phyloP scores from a whole-genome alignment of 768 basidiomycete species.

The Boletus pseudo-olivaceus region DNA sequence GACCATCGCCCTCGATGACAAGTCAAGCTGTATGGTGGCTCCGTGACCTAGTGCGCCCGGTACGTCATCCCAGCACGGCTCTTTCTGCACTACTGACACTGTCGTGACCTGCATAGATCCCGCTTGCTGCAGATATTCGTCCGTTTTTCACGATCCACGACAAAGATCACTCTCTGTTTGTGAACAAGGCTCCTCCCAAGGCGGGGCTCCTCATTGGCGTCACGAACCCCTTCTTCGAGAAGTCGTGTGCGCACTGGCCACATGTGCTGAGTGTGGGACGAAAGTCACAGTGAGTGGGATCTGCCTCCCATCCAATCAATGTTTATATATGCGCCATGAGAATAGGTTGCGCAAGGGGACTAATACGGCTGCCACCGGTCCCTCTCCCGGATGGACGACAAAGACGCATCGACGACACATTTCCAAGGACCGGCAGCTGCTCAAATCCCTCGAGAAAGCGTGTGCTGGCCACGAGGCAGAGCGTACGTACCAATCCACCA shows the following conservation, averaged over 20 bases:
- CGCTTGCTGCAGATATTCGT: constrained; percentile 78
- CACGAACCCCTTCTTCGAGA: constrained; percentile 85
- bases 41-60: constrained; percentile 80
- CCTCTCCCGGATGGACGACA: constrained; percentile 71
- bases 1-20: constrained; percentile 71
- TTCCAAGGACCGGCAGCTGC: constrained; percentile 73
- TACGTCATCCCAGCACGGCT: constrained; percentile 31
- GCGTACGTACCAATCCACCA: constrained; percentile 39
- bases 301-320: neutral
- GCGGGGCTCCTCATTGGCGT: constrained; percentile 76
- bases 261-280: constrained; percentile 72
- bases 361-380: constrained; percentile 37
- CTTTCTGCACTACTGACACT: neutral
- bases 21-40: constrained; percentile 94
- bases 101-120: constrained; percentile 51
- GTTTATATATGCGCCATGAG: neutral
- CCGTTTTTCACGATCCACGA: constrained; percentile 98
- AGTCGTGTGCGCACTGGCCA: constrained; percentile 80
- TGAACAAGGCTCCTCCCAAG: constrained; percentile 80
- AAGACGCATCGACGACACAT: constrained; percentile 79
- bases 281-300: constrained; percentile 38
- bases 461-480: constrained; percentile 45
- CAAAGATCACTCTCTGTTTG: constrained; percentile 67
- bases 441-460: constrained; percentile 70
- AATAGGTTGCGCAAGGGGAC: constrained; percentile 4